Base-by-base conservation (phyloP, 306 rosid genomes). In the Senna siamea region DNA sequence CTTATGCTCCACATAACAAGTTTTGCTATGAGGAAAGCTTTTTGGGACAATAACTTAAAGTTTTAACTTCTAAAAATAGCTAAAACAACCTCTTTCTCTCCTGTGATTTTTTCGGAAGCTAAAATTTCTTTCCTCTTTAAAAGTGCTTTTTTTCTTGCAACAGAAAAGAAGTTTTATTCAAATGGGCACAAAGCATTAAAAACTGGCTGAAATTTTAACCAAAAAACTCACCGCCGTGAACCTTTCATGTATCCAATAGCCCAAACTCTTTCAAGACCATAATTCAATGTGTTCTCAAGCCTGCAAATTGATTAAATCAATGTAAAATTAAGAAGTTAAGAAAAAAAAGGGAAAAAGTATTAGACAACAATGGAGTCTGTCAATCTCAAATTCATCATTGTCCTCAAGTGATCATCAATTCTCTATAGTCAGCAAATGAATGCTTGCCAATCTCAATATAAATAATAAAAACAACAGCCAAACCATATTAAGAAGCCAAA, bases 251-350 rank as follows among this genome's bases (percentile, higher is more conserved):
- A 95, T 83, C 99, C 99, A 83, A 95, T 78, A 23, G 99, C 96
- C 99, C 99, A 95, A 83, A 95, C 99, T 87, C 99, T 89, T 83
- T 95, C 99, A 64, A 95, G 97, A 67, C 98, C 97, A 80, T 95
- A 95, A 70, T 95, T 95, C 78, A 95, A 74, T 56, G 99, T 95
- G 82, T 90, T 95, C 85, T 95, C 99, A 73, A 95, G 99, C 96
- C 99, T 95, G 97, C 38, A 80, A 80, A 26, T 13, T 44, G 17
- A 82, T 69, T 47, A 70, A 66, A 78, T 56, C 20, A 53, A 68
- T 73, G 22, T 3, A 61, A 44, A 35, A 12, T 32, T 28, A 57
- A 32, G 65, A 41, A 53, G 28, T 15, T 4, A 10, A 14, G n/a
- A 7, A 17, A 20, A 47, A 15, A 14, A 17, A 70, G 47, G 18